Base-by-base conservation (phyloP, 176 grass and related monocot genomes). In the Aegilops umbellulata region DNA sequence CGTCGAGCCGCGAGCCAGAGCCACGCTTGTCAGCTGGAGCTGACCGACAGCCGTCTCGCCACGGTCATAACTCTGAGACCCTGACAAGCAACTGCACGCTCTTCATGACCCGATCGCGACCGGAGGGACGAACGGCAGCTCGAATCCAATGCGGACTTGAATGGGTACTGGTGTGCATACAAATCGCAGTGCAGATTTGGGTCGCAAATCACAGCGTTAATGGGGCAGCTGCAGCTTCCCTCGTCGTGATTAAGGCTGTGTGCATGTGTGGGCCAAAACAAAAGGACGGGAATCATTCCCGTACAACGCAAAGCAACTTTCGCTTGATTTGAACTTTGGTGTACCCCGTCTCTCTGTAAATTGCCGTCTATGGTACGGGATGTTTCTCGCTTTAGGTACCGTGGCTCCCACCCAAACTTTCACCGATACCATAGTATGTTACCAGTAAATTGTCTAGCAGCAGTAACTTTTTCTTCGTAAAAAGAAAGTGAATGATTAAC, bases 261-360 rank as follows among this genome's bases (percentile, higher is more conserved):
- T 42, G 27, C n/a, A 55, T 20, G 32, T 83, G 79, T 26, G 41
- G 58, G 69, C 44, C 7, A 20, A 20, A 57, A 57, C 60, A 66
- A 87, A 83, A 75, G 24, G 19, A 84, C 19, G 10, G 22, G 17
- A 32, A 78, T 78, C 19, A 55, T 64, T 65, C 31, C 88, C 84
- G 65, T 86, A 60, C 65, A 19, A 71, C 19, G 7, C 84, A 83
- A 79, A 74, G 74, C 79, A 60, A 22, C 74, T 74, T 60, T 87
- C 7, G 24, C 53, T 63, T 24, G 41, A 58, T 55, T 64, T 82
- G 63, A 12, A 8, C 78, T 12, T 11, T 42, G 41, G 29, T 29
- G 29, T 29, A 29, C 29, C 29, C 44, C 0, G 9, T 29, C 65
- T 30, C 51, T 78, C 22, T 4, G 30, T 63, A 24, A 55, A 65